A percentile compares a stretch with the other conserved stretches of the same genome.
These are phyloP conservation scores for Dipodascopsis uninucleata DNA, from an alignment of 805 yeast species.

Conservation along the genomic window DNA sequence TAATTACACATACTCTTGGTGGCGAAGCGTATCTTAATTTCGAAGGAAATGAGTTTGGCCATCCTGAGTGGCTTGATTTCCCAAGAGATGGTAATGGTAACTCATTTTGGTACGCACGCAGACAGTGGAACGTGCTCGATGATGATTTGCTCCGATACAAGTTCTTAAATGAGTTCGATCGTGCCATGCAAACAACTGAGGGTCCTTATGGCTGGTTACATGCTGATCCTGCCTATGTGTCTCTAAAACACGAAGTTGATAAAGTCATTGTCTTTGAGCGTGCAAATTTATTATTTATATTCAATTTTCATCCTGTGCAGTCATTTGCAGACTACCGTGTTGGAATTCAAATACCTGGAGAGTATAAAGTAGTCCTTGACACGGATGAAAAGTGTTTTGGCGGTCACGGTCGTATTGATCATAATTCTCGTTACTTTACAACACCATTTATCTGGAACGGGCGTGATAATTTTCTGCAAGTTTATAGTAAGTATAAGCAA, in stretches of 20 bases:
- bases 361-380: slow-evolving; percentile 68
- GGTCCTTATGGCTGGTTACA: slow-evolving; percentile 65
- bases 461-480: slow-evolving; percentile 70
- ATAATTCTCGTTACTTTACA: slow-evolving; percentile 58
- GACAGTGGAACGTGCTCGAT: slow-evolving; percentile 84
- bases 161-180: slow-evolving; percentile 75
- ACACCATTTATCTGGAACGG: slow-evolving; percentile 76
- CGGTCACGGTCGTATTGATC: slow-evolving; percentile 63
- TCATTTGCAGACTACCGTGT: slow-evolving; percentile 83
- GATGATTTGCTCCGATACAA: slow-evolving; percentile 79
- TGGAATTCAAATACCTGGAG: slow-evolving; percentile 81
- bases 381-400: slow-evolving; percentile 71
- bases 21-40: slow-evolving; percentile 96
- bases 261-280: slow-evolving; percentile 87
- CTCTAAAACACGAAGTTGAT: slow-evolving; percentile 83
- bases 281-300: slow-evolving; percentile 75
- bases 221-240: slow-evolving; percentile 74
- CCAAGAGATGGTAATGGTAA: slow-evolving; percentile 86
- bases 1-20: slow-evolving; percentile 84
- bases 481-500: too few relatives aligned
- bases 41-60: slow-evolving; percentile 98
- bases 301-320: slow-evolving; percentile 84
- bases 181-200: slow-evolving; percentile 78
- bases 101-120: slow-evolving; percentile 88
- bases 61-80: slow-evolving; percentile 98